Base-by-base conservation (phyloP, 139 green algal genomes). In the Coelastrella sp. region DNA sequence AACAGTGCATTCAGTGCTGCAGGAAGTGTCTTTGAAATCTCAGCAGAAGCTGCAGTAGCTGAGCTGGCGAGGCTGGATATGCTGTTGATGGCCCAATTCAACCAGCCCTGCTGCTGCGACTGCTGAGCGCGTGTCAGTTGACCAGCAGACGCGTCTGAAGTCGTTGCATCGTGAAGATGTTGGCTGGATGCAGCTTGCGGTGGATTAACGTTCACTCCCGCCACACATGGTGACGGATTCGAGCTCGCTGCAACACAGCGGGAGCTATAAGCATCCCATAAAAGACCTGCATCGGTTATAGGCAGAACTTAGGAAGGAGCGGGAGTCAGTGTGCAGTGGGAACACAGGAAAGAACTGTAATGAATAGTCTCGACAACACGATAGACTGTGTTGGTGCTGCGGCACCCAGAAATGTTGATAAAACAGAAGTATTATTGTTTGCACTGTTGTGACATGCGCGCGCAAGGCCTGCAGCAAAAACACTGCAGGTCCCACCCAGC, bases 211-310 rank as follows among this genome's bases (percentile, higher is more conserved):
- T n/a, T 73, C 8, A 86, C 81, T 56, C 81, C 81, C 65, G 81
- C 58, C 58, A 86, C 63, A 35, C 81, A 86, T 17, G n/a, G 65
- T 20, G 57, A 17, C 10, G 63, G 22, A 0, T 59, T 49, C 14
- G 60, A 17, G 56, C 19, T 73, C n/a, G 22, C 8, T n/a, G 81
- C 59, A 8, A 49, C 81, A 70, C 81, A 86, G 24, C 59, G 61
- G n/a, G 81, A 59, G 19, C 22, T 9, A 74, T 59, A 86, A 59
- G 59, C 58, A 17, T 86, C 60, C 81, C 81, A 86, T 59, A 60
- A 0, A 17, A 20, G 35, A 56, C 59, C 81, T 86, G n/a, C 79
- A 57, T 66, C 22, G 6, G 17, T 9, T 7, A 78, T 11, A 78
- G 20, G 1, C n/a, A 35, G 10, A 24, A 78, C 14, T 70, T 1